Percentiles rank a stretch among this genome's conserved stretches.
These are phyloP conservation scores for Mrakia hoshinonis DNA, from an alignment of 768 basidiomycete species.

Conservation along the genomic window DNA sequence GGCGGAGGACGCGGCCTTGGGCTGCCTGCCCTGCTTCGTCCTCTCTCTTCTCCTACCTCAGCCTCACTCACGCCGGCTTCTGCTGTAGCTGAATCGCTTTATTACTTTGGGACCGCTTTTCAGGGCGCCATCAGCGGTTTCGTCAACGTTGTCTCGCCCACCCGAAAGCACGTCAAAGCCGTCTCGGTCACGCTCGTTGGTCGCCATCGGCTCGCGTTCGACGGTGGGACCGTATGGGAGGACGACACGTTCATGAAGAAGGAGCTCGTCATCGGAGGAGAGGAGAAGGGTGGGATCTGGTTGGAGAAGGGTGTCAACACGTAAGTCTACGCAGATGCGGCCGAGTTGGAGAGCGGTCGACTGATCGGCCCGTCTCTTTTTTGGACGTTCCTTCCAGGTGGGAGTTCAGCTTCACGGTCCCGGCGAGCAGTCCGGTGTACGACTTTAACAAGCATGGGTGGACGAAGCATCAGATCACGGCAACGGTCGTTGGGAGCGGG, in stretches of 20 bases:
- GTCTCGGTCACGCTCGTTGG: not conserved
- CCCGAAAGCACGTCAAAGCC: not conserved
- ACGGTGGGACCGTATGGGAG: not conserved
- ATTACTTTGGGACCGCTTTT: not conserved
- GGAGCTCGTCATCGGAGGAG: constrained; percentile 2
- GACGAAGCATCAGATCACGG: not conserved
- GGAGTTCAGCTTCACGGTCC: constrained; percentile 15
- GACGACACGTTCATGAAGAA: not conserved
- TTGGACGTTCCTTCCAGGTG: not conserved
- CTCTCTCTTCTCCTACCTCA: too few species aligned
- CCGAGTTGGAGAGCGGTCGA: not conserved
- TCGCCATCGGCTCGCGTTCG: not conserved
- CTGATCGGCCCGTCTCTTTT: not conserved
- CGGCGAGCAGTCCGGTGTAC: not conserved
- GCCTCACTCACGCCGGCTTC: too few species aligned
- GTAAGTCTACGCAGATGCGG: not conserved
- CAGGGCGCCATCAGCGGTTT: constrained; percentile 11
- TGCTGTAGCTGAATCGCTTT: too few species aligned
- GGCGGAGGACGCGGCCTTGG: too few species aligned
- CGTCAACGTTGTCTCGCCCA: constrained; percentile 17
- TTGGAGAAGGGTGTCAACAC: constrained; percentile 10
- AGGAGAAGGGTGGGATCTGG: not conserved
- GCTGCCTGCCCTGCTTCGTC: too few species aligned
- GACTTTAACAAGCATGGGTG: not conserved
- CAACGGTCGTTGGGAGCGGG: not conserved